A percentile compares a stretch with the other conserved stretches of the same genome.
phyloP scores from a whole-genome alignment of 2,329 filamentous ascomycete species.

The Colletotrichum horii region DNA sequence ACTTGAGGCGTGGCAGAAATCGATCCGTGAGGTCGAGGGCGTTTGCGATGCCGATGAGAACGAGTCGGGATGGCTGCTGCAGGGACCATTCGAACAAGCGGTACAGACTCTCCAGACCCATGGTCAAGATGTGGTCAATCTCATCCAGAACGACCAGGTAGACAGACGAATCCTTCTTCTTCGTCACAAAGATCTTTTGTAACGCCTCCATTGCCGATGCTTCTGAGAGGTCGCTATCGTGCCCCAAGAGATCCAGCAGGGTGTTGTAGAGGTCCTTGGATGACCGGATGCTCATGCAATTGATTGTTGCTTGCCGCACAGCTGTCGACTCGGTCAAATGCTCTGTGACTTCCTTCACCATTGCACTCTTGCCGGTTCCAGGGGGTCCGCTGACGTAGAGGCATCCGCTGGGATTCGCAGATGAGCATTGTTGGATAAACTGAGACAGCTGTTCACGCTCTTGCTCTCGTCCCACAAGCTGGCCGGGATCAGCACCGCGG shows the following conservation, averaged over 20 bases:
- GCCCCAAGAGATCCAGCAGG: constrained; percentile 72
- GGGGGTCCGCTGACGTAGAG: constrained; percentile 95
- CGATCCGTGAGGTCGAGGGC: constrained; percentile 94
- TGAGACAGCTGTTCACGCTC: constrained; percentile 66
- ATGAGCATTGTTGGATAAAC: constrained; percentile 72
- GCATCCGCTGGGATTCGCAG: constrained; percentile 72
- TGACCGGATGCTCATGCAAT: constrained; percentile 96
- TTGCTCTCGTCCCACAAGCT: constrained; percentile 79
- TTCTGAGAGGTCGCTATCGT: constrained; percentile 64
- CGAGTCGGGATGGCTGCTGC: constrained; percentile 76
- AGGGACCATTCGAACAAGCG: constrained; percentile 97
- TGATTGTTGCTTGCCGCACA: constrained; percentile 80
- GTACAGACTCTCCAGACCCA: constrained; percentile 89
- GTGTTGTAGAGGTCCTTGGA: constrained; percentile 85
- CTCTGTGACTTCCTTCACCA: constrained; percentile 80
- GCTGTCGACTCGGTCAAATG: constrained; percentile 55
- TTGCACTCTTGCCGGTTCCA: constrained; percentile 95
- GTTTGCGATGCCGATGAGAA: constrained; percentile 93
- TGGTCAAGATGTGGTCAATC: constrained; percentile 89
- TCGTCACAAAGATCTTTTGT: constrained; percentile 73
- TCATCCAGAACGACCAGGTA: constrained; percentile 93
- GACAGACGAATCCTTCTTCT: constrained; percentile 58
- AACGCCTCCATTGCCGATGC: constrained; percentile 72
- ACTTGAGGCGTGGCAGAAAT: constrained; percentile 90
- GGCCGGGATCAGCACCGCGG: constrained; percentile 75